Evolutionary conservation across 495 filamentous ascomycete species (phyloP).

Genomic region (Trichoderma reesei): DNA sequence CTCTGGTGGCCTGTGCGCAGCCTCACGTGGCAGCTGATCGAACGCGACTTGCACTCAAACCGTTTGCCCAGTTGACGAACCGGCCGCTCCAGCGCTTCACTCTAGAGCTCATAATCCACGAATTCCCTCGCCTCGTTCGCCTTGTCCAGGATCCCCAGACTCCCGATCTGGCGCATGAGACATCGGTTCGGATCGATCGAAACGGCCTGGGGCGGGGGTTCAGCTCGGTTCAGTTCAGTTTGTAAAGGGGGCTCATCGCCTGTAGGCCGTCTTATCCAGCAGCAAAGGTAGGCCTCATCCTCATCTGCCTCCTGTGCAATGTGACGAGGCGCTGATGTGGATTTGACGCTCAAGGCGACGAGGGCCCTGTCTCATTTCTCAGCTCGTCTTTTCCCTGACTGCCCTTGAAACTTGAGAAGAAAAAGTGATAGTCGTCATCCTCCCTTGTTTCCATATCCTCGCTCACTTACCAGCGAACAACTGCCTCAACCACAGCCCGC

Average conservation of each 20-base stretch:
- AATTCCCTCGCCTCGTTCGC: background rate
- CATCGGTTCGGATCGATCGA: background rate
- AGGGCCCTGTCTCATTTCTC: background rate
- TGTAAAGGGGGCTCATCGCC: background rate
- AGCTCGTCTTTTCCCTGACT: background rate
- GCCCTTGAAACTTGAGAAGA: background rate
- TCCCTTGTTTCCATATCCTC: background rate
- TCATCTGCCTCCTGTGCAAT: background rate
- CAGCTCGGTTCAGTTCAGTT: background rate
- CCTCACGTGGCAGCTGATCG: conserved; percentile 6
- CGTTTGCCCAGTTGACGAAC: background rate
- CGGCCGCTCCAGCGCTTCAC: too few relatives aligned
- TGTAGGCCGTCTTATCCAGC: conserved; percentile 4
- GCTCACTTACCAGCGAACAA: background rate
- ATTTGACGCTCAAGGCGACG: background rate
- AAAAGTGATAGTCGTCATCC: background rate
- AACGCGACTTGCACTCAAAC: conserved; percentile 2
- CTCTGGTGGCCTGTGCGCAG: conserved; percentile 1
- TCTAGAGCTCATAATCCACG: background rate
- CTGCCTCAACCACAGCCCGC: background rate
- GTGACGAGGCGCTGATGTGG: background rate
- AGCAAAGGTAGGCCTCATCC: background rate
- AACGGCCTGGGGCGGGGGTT: conserved; percentile 6
- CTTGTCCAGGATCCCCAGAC: background rate
- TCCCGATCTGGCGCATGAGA: background rate